These are phyloP conservation scores for Mucor piriformis DNA, from an alignment of 371 early-diverging fungal genomes.

Conservation along the genomic window DNA sequence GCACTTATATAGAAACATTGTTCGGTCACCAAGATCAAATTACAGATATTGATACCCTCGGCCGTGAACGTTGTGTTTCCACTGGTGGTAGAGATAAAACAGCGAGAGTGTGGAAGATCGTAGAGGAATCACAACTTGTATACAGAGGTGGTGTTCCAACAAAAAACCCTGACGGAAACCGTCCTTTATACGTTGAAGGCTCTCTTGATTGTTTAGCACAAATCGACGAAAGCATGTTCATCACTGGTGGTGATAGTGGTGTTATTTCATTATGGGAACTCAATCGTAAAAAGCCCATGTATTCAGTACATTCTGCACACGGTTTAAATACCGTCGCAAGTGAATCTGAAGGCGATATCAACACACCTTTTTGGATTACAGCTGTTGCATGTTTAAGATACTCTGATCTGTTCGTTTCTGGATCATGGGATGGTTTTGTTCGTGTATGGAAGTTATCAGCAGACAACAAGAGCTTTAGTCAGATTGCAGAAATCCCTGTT, in stretches of 20 bases:
- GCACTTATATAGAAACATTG: slow-evolving; percentile 93
- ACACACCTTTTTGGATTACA: slow-evolving; percentile 82
- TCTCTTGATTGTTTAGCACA: slow-evolving; percentile 85
- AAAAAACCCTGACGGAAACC: slow-evolving; percentile 35
- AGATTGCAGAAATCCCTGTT: slow-evolving; percentile 62
- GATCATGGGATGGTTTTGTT: slow-evolving; percentile 89
- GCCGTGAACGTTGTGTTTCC: slow-evolving; percentile 90
- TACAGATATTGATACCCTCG: slow-evolving; percentile 76
- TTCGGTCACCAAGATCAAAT: slow-evolving; percentile 97
- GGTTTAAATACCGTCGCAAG: slow-evolving; percentile 58
- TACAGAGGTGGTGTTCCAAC: slow-evolving; percentile 83
- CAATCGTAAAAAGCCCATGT: slow-evolving; percentile 89
- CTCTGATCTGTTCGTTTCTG: slow-evolving; percentile 89
- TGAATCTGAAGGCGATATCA: slow-evolving; percentile 46
- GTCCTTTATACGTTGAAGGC: slow-evolving; percentile 62
- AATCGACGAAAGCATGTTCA: slow-evolving; percentile 89
- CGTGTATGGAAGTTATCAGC: slow-evolving; percentile 84
- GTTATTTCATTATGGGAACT: slow-evolving; percentile 89
- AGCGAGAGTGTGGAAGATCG: slow-evolving; percentile 92
- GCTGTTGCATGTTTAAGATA: slow-evolving; percentile 80
- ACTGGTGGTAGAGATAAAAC: slow-evolving; percentile 92
- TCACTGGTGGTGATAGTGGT: slow-evolving; percentile 90
- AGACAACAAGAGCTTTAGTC: slow-evolving; percentile 69
- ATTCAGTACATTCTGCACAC: slow-evolving; percentile 76
- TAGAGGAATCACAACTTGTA: slow-evolving; percentile 91